These are phyloP conservation scores for Annona squamosa DNA, from an alignment of 164 flowering plant species.

Conservation along the genomic window DNA sequence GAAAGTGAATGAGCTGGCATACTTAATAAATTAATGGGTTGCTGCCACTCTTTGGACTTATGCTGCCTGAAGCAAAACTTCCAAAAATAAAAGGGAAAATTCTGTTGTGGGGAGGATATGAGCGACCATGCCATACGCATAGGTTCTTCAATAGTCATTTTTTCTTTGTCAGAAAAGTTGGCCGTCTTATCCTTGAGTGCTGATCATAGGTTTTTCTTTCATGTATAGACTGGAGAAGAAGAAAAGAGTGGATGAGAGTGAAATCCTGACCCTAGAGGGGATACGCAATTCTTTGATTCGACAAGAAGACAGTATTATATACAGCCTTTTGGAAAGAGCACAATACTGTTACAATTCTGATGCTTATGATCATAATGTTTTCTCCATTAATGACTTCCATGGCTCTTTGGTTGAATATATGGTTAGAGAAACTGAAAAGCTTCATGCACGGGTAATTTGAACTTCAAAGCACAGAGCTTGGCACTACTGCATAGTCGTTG, in stretches of 20 bases:
- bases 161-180: too few relatives aligned
- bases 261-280: constrained; percentile 64
- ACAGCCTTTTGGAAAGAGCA: constrained; percentile 81
- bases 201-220: background rate
- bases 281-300: constrained; percentile 70
- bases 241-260: constrained; percentile 69
- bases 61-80: too few relatives aligned
- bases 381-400: constrained; percentile 54
- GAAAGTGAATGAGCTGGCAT: too few relatives aligned
- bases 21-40: too few relatives aligned
- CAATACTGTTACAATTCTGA: constrained; percentile 67
- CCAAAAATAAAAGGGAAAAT: too few relatives aligned
- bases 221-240: constrained; percentile 32
- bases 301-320: constrained; percentile 95
- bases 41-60: too few relatives aligned
- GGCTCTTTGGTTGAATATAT: constrained; percentile 82
- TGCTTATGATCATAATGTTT: constrained; percentile 56
- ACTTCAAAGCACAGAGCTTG: background rate
- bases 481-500: background rate
- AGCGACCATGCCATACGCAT: too few relatives aligned
- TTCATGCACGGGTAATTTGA: constrained; percentile 68
- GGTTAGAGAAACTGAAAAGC: constrained; percentile 80
- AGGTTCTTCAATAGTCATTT: too few relatives aligned
- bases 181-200: too few relatives aligned
- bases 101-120: too few relatives aligned